These are phyloP conservation scores for Acanthamoeba rhysodes DNA, from an alignment of 208 protist genomes.

Conservation along the genomic window DNA sequence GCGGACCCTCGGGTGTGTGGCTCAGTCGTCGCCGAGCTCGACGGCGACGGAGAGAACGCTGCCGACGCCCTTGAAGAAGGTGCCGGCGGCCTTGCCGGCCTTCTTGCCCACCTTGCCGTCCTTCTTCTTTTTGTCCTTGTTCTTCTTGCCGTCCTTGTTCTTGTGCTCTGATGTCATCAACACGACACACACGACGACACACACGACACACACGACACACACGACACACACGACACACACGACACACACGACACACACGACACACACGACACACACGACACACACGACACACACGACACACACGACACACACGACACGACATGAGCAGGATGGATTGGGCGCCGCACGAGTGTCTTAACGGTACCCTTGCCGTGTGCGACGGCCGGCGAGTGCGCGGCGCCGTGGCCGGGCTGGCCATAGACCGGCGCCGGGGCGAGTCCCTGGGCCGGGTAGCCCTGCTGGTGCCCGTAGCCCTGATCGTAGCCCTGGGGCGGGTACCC, in stretches of 20 bases:
- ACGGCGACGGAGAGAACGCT: not conserved
- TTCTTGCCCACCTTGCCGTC: not conserved
- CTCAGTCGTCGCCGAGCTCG: not conserved
- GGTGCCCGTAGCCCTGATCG: not conserved
- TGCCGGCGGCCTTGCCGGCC: not conserved
- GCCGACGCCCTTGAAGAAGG: not conserved
- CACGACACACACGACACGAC: too few species aligned
- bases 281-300: too few species aligned
- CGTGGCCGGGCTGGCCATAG: not conserved
- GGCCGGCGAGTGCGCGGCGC: not conserved
- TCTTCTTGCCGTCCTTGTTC: not conserved
- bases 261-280: too few species aligned
- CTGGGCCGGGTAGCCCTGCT: constrained; percentile 21
- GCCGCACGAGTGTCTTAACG: too few species aligned
- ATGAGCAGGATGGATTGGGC: too few species aligned
- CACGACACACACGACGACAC: too few species aligned
- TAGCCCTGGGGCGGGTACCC: not conserved
- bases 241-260: too few species aligned
- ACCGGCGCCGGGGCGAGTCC: not conserved
- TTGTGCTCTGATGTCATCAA: not conserved
- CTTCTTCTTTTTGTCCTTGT: not conserved
- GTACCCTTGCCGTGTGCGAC: not conserved
- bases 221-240: too few species aligned
- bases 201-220: too few species aligned
- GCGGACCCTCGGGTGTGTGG: too few species aligned